Conservation (phyloP, 139 green algal species). For the Edaphochlamys debaryana region DNA sequence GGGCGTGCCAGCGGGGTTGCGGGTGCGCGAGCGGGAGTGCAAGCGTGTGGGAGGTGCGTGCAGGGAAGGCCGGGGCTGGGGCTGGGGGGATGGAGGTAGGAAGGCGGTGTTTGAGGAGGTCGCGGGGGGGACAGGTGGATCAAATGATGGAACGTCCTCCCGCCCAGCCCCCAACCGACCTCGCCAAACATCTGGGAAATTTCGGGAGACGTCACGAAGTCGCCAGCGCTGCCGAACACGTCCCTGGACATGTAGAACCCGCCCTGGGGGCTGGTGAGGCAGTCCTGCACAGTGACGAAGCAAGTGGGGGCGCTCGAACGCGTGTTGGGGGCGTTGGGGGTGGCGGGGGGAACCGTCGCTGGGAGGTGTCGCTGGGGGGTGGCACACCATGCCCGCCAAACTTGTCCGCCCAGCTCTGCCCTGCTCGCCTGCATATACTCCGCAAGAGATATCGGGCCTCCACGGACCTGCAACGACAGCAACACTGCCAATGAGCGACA, state of each 20-base stretch:
- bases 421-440: conserved; percentile 73
- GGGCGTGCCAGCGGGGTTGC: too few species aligned
- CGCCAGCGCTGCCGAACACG: conserved; percentile 90
- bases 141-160: background rate
- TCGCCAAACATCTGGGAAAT: conserved; percentile 98
- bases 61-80: too few species aligned
- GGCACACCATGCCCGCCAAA: background rate
- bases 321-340: background rate
- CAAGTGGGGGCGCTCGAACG: too few species aligned
- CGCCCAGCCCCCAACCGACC: too few species aligned
- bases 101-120: too few species aligned
- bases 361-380: background rate
- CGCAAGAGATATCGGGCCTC: conserved; percentile 89
- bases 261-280: conserved; percentile 79
- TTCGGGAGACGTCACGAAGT: conserved; percentile 98
- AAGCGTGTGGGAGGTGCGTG: too few species aligned
- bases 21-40: too few species aligned
- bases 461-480: conserved; percentile 80
- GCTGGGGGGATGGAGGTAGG: too few species aligned
- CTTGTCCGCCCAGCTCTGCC: background rate
- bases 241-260: conserved; percentile 90
- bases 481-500: too few species aligned
- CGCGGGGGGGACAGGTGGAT: background rate
- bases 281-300: conserved; percentile 69
- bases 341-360: background rate